These are phyloP conservation scores for Lecanicillium sp. DNA, from an alignment of 2,329 filamentous ascomycete species.

Conservation along the genomic window DNA sequence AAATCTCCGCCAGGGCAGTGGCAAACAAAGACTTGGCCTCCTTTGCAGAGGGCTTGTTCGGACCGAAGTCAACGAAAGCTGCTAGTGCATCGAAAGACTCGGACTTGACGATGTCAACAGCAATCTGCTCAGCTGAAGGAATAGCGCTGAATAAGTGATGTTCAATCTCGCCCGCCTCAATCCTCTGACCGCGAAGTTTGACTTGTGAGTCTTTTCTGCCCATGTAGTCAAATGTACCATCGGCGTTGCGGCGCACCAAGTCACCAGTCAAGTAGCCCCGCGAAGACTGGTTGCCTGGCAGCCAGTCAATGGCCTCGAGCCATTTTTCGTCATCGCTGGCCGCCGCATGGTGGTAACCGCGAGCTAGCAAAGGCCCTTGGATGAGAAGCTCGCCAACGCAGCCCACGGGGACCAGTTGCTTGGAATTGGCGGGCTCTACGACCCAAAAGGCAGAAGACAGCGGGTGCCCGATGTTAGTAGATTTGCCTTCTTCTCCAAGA, in stretches of 20 bases:
- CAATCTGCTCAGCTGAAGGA: neutral
- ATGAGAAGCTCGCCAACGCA: constrained; percentile 2
- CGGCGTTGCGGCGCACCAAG: constrained; percentile 19
- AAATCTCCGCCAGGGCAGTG: neutral
- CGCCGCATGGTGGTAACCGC: neutral
- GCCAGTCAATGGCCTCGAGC: neutral
- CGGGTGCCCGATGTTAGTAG: constrained; percentile 5
- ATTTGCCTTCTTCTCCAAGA: neutral
- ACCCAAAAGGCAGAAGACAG: neutral
- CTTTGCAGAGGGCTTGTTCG: neutral
- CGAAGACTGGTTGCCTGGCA: constrained; percentile 15
- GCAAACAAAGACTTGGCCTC: neutral
- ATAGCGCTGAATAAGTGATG: neutral
- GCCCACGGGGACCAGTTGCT: constrained; percentile 1
- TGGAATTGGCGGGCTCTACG: neutral
- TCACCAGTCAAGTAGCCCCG: constrained; percentile 16
- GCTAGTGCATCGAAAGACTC: neutral
- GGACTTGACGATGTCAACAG: neutral
- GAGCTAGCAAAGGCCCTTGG: neutral
- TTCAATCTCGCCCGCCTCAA: constrained; percentile 32
- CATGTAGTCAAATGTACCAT: constrained; percentile 33
- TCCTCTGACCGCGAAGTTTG: constrained; percentile 47
- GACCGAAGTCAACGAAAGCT: neutral
- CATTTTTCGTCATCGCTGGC: neutral
- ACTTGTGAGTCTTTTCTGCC: constrained; percentile 48